Conservation (phyloP, 2,329 filamentous ascomycete genomes). For the Fusarium tricinctum region DNA sequence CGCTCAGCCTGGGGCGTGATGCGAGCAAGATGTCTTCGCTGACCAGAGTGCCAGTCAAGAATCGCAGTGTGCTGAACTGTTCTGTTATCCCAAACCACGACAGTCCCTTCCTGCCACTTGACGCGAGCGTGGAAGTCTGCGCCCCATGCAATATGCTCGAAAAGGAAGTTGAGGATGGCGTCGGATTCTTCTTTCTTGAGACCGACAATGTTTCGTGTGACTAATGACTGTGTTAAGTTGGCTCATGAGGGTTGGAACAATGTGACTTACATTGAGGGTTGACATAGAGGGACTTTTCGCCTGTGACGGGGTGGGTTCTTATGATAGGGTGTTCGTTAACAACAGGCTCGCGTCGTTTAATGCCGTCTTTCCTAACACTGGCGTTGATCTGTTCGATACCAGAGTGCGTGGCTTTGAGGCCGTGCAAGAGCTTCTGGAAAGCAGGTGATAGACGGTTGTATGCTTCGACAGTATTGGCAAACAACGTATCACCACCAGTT, state of each 20-base stretch:
- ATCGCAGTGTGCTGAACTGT: constrained; percentile 84
- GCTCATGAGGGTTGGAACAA: accelerated
- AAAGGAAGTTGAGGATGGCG: constrained; percentile 79
- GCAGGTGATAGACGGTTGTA: constrained; percentile 84
- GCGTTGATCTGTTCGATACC: constrained; percentile 84
- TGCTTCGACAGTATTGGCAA: constrained; percentile 82
- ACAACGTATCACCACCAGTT: constrained; percentile 87
- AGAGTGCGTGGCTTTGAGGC: constrained; percentile 84
- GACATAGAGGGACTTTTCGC: constrained; percentile 86
- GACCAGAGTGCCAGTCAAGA: constrained; percentile 84
- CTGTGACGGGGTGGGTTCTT: constrained; percentile 84
- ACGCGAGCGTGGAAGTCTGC: constrained; percentile 80
- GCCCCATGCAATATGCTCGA: constrained; percentile 63
- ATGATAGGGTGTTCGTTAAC: constrained; percentile 82
- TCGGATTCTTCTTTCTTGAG: constrained; percentile 91
- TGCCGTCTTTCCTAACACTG: constrained; percentile 74
- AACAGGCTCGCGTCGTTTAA: constrained; percentile 82
- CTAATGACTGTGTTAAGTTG: constrained; percentile 55
- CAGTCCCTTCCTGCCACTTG: constrained; percentile 83
- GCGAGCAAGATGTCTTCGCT: constrained; percentile 82
- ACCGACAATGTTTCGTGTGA: constrained; percentile 84
- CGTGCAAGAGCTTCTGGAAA: constrained; percentile 85
- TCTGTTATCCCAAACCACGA: constrained; percentile 90
- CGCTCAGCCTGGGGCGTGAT: constrained; percentile 87
- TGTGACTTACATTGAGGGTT: constrained; percentile 81